These are phyloP conservation scores for Lotmaria passim DNA, from an alignment of 208 protist genomes.

Conservation along the genomic window DNA sequence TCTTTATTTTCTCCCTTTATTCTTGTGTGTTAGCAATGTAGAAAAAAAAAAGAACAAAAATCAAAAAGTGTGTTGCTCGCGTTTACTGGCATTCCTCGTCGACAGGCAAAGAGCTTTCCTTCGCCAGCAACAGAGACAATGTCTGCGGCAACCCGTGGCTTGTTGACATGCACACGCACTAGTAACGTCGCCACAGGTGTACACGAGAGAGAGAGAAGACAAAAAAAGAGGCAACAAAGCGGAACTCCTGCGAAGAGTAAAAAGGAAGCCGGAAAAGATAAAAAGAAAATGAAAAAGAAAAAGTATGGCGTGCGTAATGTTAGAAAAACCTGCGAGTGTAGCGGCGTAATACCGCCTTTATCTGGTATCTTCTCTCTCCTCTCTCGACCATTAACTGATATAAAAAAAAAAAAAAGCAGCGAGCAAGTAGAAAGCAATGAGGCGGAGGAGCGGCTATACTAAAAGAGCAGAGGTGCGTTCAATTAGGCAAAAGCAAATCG, in stretches of 20 bases:
- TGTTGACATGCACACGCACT: constrained; percentile 23
- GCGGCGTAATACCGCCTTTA: no score
- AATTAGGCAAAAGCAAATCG: constrained; percentile 6
- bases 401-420: no score
- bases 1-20: no score
- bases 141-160: not conserved
- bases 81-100: not conserved
- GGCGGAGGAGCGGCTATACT: no score
- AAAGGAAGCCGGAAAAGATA: constrained; percentile 9
- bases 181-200: constrained; percentile 6
- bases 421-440: no score
- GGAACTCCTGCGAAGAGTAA: not conserved
- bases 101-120: not conserved
- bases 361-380: no score
- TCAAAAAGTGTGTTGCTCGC: not conserved
- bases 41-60: not conserved
- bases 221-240: not conserved
- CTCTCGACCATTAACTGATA: no score
- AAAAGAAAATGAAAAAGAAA: constrained; percentile 1
- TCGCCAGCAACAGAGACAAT: not conserved
- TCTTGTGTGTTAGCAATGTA: not conserved
- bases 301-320: no score
- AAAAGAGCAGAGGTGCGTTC: no score
- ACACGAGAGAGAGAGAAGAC: no score
- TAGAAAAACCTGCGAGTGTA: no score